Evolutionary conservation across 2,329 filamentous ascomycete species (phyloP).

Genomic region (Hortaea werneckii): DNA sequence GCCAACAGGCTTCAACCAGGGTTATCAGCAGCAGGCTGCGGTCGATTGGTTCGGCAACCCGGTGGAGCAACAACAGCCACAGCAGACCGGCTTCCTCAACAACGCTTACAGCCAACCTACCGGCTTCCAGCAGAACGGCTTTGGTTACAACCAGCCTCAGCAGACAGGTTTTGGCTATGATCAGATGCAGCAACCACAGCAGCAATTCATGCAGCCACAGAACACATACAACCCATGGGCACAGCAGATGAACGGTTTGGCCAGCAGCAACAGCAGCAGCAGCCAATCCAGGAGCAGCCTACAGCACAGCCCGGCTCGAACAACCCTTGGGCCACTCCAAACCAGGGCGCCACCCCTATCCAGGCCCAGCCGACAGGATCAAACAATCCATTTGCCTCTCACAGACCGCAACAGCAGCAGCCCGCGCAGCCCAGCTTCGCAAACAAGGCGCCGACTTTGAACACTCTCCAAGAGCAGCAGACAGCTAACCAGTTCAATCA

Average conservation of each 20-base stretch:
- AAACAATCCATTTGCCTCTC: constrained; percentile 88
- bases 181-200: constrained; percentile 42
- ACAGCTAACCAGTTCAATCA: constrained; percentile 54
- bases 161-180: constrained; percentile 63
- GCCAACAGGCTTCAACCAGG: constrained; percentile 85
- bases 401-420: constrained; percentile 44
- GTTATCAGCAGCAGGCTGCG: constrained; percentile 90
- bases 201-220: constrained; percentile 46
- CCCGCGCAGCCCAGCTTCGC: constrained; percentile 36
- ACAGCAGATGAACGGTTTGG: constrained; percentile 46
- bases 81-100: constrained; percentile 55
- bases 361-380: constrained; percentile 84
- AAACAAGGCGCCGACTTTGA: constrained; percentile 58
- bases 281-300: constrained; percentile 47
- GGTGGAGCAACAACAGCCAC: constrained; percentile 56
- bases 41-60: constrained; percentile 98
- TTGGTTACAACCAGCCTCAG: constrained; percentile 48
- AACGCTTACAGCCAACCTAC: constrained; percentile 68
- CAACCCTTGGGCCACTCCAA: constrained; percentile 74
- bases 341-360: constrained; percentile 51
- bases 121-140: constrained; percentile 62
- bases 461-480: constrained; percentile 73
- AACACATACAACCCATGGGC: constrained; percentile 46
- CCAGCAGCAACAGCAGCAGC: constrained; percentile 43
- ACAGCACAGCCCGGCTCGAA: constrained; percentile 71